These are phyloP conservation scores for Coccomyxa sp. DNA, from an alignment of 139 green algal species.

Conservation along the genomic window DNA sequence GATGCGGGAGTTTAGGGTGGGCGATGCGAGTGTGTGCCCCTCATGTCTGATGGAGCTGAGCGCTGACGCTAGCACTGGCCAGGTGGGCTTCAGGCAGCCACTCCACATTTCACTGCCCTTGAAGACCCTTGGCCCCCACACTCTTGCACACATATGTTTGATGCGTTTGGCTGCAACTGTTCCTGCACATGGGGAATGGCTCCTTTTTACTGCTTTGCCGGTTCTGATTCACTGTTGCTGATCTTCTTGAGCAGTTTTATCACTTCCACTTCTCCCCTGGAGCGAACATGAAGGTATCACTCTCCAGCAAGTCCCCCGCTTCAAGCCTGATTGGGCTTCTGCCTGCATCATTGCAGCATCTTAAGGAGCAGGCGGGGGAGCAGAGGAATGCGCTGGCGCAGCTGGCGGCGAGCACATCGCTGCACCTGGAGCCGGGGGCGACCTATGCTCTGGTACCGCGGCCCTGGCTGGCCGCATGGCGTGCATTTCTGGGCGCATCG, in stretches of 20 bases:
- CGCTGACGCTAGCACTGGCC: constrained; percentile 2
- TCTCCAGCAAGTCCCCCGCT: too few relatives aligned
- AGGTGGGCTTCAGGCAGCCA: neutral
- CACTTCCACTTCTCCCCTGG: too few relatives aligned
- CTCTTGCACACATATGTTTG: too few relatives aligned
- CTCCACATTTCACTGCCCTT: neutral
- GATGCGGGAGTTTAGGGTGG: too few relatives aligned
- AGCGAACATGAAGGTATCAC: too few relatives aligned
- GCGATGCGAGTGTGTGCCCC: constrained; percentile 11
- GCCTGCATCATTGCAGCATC: constrained; percentile 7
- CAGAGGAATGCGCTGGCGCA: constrained; percentile 32
- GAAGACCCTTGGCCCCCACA: too few relatives aligned
- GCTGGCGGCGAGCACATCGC: constrained; percentile 26
- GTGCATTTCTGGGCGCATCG: constrained; percentile 24
- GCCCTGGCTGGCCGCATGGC: constrained; percentile 47
- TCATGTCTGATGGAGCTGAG: constrained; percentile 17
- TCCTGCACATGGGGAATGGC: too few relatives aligned
- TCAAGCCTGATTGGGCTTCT: too few relatives aligned
- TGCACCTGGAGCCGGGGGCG: constrained; percentile 29
- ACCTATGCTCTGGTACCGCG: constrained; percentile 56
- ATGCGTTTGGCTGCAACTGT: too few relatives aligned
- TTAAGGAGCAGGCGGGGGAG: constrained; percentile 21
- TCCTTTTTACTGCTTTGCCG: too few relatives aligned
- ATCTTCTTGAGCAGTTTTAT: too few relatives aligned
- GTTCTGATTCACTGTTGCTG: too few relatives aligned